Base-by-base conservation (phyloP, 2,329 filamentous ascomycete genomes). In the Cercospora janseana region DNA sequence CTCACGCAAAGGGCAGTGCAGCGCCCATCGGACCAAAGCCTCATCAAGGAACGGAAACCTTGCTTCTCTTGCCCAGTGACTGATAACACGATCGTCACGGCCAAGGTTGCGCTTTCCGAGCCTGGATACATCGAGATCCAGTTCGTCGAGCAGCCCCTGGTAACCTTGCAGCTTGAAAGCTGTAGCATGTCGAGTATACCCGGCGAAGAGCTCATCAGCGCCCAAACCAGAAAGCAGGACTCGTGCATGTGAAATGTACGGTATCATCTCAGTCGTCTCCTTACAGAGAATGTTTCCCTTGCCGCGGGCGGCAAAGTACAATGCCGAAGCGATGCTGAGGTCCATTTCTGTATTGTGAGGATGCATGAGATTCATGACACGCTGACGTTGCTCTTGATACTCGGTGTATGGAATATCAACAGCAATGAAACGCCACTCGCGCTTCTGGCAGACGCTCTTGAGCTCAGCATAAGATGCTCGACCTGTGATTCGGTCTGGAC, bases 271-370 rank as follows among this genome's bases (percentile, higher is more conserved):
- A 7, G 21, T 27, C 13, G 16, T 20, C 5, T 20, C 42, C 7
- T 46, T 20, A 8, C n/a, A 40, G n/a, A 16, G 21, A 8, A 49
- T 20, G 47, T 71, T 71, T 29, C 76, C 72, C 13, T 67, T 58
- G 1, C 90, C 92, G 29, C 89, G 80, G 0, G 92, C 85, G 4
- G 93, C 90, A 72, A 98, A 98, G 69, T 96, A 97, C n/a, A 98
- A 76, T 0, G 93, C 93, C 60, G 81, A 86, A 0, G 88, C 87
- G 61, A 98, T 98, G 3, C 93, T 98, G 1, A 98, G 76, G 63
- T 98, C 93, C 93, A 98, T 98, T 70, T 98, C 93, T 0, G 93
- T 98, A 59, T 95, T 92, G 69, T 98, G 93, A 0, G 93, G 93
- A 60, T 86, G 78, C 67, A 98, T 96, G 13, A 98, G 75, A 2